Conservation (phyloP, 306 rosid species). For the Lablab purpureus region DNA sequence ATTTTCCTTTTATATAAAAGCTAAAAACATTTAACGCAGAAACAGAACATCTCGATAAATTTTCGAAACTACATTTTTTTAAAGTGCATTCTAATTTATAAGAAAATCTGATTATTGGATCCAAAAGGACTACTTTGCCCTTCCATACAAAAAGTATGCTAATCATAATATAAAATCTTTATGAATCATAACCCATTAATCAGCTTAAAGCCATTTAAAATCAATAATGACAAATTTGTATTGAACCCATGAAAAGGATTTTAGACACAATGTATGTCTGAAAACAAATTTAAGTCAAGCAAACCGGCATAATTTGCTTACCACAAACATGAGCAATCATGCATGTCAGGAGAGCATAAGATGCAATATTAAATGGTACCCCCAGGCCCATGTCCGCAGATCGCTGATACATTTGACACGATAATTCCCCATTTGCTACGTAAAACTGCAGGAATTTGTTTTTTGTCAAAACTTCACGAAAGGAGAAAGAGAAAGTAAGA, state of each 20-base stretch:
- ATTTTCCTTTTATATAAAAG: constrained; percentile 20
- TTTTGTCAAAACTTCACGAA: constrained; percentile 7
- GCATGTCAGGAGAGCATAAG: constrained; percentile 95
- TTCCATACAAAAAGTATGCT: constrained; percentile 8
- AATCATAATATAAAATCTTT: neutral
- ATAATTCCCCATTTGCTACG: constrained; percentile 87
- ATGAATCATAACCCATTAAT: constrained; percentile 2
- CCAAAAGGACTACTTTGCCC: neutral
- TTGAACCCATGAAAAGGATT: constrained; percentile 18
- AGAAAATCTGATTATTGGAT: neutral
- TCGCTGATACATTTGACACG: constrained; percentile 97
- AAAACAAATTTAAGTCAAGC: constrained; percentile 22
- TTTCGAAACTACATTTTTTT: neutral
- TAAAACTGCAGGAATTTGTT: constrained; percentile 69
- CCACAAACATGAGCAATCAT: constrained; percentile 98
- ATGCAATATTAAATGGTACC: constrained; percentile 95
- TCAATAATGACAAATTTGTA: neutral
- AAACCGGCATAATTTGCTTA: constrained; percentile 59
- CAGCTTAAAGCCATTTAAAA: constrained; percentile 15
- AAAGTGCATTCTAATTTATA: neutral
- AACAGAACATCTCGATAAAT: neutral
- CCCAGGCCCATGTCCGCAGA: constrained; percentile 96
- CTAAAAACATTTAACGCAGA: neutral
- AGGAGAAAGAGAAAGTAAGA: constrained; percentile 6
- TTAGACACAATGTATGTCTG: constrained; percentile 6